phyloP scores from a whole-genome alignment of 1,139 yeast genomes.

The Arxiozyma bovina region DNA sequence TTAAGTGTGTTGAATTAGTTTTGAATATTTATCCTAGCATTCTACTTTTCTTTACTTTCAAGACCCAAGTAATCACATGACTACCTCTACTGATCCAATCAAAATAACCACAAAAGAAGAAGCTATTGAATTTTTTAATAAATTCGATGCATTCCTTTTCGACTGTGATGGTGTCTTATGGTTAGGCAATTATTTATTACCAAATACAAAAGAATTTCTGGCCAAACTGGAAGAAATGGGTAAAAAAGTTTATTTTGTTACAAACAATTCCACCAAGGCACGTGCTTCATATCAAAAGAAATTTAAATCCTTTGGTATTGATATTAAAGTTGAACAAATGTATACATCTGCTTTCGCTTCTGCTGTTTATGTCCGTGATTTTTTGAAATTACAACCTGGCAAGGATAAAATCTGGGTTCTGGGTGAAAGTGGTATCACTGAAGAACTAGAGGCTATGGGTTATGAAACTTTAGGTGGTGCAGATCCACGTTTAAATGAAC shows the following conservation, averaged over 20 bases:
- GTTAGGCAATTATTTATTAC: constrained; percentile 69
- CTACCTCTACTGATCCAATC: constrained; percentile 24
- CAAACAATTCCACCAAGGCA: constrained; percentile 91
- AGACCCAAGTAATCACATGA: constrained; percentile 11
- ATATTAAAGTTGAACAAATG: constrained; percentile 59
- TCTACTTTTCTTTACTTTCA: no score
- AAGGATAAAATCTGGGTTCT: constrained; percentile 76
- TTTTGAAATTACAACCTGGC: constrained; percentile 54
- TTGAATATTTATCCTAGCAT: no score
- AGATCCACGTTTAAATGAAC: constrained; percentile 38
- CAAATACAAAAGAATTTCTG: constrained; percentile 62
- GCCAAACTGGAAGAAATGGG: constrained; percentile 41
- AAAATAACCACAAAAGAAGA: constrained; percentile 42
- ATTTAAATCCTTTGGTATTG: constrained; percentile 65
- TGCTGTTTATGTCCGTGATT: constrained; percentile 75
- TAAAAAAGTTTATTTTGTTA: constrained; percentile 77
- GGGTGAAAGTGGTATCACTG: constrained; percentile 75
- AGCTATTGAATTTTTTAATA: constrained; percentile 46
- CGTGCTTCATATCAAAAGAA: constrained; percentile 67
- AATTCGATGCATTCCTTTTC: constrained; percentile 74
- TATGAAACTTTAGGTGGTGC: constrained; percentile 68
- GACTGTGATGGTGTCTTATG: constrained; percentile 95
- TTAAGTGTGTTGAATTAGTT: no score
- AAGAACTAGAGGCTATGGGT: constrained; percentile 62
- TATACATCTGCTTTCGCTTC: constrained; percentile 90